A percentile compares a stretch with the other conserved stretches of the same genome.
Conservation (phyloP, 495 filamentous ascomycete species). For the Hypoxylon lenormandii region DNA sequence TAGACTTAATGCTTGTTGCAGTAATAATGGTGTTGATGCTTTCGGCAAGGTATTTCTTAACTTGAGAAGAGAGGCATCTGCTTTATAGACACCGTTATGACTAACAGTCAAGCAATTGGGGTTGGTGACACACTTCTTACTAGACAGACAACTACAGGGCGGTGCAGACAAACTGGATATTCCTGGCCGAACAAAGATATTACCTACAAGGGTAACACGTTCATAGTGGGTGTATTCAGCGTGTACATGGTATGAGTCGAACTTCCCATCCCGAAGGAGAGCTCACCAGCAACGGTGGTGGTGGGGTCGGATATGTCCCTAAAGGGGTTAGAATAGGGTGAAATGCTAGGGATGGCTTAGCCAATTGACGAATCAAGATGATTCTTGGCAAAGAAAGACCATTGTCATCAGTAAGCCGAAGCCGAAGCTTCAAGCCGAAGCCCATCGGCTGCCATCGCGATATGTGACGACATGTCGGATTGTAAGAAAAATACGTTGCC, state of each 20-base stretch:
- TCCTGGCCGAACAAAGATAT: background rate
- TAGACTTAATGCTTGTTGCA: background rate
- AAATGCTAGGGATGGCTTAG: too few species aligned
- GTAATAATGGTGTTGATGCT: background rate
- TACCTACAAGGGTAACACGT: too few species aligned
- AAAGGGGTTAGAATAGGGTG: too few species aligned
- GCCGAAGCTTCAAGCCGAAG: background rate
- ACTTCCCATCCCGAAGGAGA: too few species aligned
- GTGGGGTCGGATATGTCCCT: too few species aligned
- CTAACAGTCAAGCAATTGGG: conserved; percentile 15
- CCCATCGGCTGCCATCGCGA: background rate
- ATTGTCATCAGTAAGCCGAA: background rate
- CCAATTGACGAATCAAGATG: too few species aligned
- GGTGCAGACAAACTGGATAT: conserved; percentile 6
- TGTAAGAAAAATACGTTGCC: background rate
- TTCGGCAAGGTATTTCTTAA: background rate
- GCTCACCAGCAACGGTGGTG: background rate
- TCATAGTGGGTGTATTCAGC: too few species aligned
- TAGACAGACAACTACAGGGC: conserved; percentile 15
- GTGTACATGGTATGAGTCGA: too few species aligned
- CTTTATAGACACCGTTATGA: conserved; percentile 27
- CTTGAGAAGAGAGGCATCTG: conserved; percentile 32
- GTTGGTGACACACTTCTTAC: conserved; percentile 8
- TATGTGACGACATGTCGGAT: background rate
- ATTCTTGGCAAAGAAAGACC: background rate